Percentiles rank a stretch among this genome's conserved stretches.
Evolutionary conservation across 192 early-diverging fungal genomes (phyloP).

Genomic region (Entomortierella lignicola): DNA sequence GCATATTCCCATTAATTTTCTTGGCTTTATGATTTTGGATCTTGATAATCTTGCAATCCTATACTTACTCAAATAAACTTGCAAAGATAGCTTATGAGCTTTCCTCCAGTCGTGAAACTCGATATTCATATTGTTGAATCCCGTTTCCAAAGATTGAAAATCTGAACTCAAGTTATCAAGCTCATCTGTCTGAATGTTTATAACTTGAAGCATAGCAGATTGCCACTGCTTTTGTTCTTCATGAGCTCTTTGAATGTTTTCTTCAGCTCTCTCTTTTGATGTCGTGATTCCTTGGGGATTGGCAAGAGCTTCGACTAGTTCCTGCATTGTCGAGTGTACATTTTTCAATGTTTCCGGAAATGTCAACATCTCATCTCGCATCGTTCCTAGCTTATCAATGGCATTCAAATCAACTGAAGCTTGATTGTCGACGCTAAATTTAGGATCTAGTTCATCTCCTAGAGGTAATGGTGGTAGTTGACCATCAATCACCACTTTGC

Average conservation of each 20-base stretch:
- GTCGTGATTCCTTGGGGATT: not conserved
- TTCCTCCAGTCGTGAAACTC: conserved; percentile 21
- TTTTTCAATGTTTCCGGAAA: conserved; percentile 8
- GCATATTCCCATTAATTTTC: too few relatives aligned
- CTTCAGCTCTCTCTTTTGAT: not conserved
- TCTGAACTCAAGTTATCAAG: not conserved
- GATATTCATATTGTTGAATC: conserved; percentile 1
- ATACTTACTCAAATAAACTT: conserved; percentile 24
- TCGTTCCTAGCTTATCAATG: not conserved
- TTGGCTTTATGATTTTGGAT: too few relatives aligned
- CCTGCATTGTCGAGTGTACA: not conserved
- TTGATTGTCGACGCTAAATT: not conserved
- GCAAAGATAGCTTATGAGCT: conserved; percentile 8
- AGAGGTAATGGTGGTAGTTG: not conserved
- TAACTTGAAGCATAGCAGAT: not conserved
- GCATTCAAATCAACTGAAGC: not conserved
- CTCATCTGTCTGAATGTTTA: not conserved
- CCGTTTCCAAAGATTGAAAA: not conserved
- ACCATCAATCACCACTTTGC: conserved; percentile 30
- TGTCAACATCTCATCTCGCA: conserved; percentile 11
- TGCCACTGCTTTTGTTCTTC: conserved; percentile 5
- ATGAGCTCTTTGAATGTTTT: not conserved
- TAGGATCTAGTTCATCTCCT: not conserved
- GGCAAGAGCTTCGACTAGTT: conserved; percentile 5
- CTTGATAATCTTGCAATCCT: too few relatives aligned